Evolutionary conservation across 257 asterid species (phyloP).

Genomic region (Solanum virginianum): DNA sequence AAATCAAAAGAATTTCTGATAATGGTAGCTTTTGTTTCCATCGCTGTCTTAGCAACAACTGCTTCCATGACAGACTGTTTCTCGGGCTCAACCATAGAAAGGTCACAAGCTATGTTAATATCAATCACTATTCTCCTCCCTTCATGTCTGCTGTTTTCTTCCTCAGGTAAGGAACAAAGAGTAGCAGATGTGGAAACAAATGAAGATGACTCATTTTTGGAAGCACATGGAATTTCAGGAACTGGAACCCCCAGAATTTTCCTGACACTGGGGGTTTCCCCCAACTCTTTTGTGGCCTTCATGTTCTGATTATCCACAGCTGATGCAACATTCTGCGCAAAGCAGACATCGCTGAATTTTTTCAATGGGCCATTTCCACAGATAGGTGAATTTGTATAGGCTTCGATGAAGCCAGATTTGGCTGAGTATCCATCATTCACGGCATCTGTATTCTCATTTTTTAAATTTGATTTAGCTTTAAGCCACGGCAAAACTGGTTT

Average conservation of each 20-base stretch:
- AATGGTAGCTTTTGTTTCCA: slow-evolving; percentile 12
- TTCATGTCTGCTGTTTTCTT: slow-evolving; percentile 10
- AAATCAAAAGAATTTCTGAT: slow-evolving; percentile 51
- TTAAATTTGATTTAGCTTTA: slow-evolving; percentile 27
- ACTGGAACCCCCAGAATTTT: slow-evolving; percentile 71
- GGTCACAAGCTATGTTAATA: slow-evolving; percentile 62
- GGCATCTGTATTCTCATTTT: slow-evolving; percentile 6
- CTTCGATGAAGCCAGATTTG: slow-evolving; percentile 4
- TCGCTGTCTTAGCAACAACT: slow-evolving; percentile 18
- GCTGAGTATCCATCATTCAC: neutral
- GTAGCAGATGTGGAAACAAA: slow-evolving; percentile 25
- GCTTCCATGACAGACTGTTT: slow-evolving; percentile 25
- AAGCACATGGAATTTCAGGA: slow-evolving; percentile 30
- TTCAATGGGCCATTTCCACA: slow-evolving; percentile 17
- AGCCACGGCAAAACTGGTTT: slow-evolving; percentile 61
- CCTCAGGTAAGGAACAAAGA: slow-evolving; percentile 9
- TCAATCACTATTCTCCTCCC: slow-evolving; percentile 45
- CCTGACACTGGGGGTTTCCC: slow-evolving; percentile 25
- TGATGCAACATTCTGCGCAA: slow-evolving; percentile 5
- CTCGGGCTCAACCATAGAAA: slow-evolving; percentile 25
- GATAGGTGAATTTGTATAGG: slow-evolving; percentile 17
- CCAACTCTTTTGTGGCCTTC: slow-evolving; percentile 13
- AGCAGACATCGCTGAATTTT: slow-evolving; percentile 39
- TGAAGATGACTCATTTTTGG: slow-evolving; percentile 17
- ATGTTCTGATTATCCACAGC: slow-evolving; percentile 18